Evolutionary conservation across 257 asterid genomes (phyloP), one percentile per base, ranked within the genome.

Genomic region (Nicotiana knightiana): DNA sequence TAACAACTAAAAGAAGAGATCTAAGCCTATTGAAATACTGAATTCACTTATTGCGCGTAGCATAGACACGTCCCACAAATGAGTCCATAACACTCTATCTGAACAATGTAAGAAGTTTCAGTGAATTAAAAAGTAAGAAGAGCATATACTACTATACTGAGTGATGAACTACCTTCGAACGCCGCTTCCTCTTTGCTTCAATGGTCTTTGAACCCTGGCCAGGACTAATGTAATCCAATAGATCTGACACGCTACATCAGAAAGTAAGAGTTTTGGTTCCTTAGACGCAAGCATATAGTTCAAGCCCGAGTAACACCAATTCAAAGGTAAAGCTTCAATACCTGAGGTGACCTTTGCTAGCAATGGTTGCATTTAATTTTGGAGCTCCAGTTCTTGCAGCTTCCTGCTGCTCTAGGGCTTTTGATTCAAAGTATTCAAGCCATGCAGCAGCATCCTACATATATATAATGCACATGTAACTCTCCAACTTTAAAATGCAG

Each of bases 341-440:
- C 99, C 99, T 96, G 85, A 96, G 95, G 82, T 96, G 99, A 51
- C 99, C 99, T 92, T 94, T 96, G 92, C 99, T 91, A 83, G 99
- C 97, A 84, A 96, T 96, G 76, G 98, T 90, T 84, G 97, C 93
- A 90, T 96, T 98, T n/a, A 93, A 97, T 88, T 88, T 96, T 30
- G 98, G 98, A 70, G 97, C 92, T 84, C 99, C 98, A 81, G 86
- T 89, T 67, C 96, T 92, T 81, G 97, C 97, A 35, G 98, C 98
- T 90, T 96, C 99, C 90, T 94, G 98, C 89, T 96, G 99, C 88
- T 96, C 99, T 87, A 93, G 81, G 46, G 98, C 99, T 86, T 94
- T 96, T 61, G 99, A 96, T 88, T 96, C 98, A 81, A 96, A 96
- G 88, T 94, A 96, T 82, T 96, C 99, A 57, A 93, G 99, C 99